Conservation (phyloP, 75 land plant genomes). For the Sequoia sempervirens region DNA sequence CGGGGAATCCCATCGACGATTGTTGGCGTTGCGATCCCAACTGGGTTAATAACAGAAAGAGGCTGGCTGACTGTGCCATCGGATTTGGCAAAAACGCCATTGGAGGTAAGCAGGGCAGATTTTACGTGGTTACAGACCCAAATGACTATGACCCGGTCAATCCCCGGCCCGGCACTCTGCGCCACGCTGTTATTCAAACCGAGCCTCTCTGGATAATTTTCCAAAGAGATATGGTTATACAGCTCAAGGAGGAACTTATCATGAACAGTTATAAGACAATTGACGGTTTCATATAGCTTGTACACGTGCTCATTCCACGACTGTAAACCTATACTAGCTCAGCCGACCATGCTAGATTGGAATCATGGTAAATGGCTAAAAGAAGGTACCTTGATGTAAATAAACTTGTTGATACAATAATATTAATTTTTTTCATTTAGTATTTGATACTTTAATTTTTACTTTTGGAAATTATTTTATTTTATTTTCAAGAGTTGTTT, state of each 20-base stretch:
- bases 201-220: constrained; percentile 79
- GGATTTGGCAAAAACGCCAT: constrained; percentile 68
- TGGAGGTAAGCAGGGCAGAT: constrained; percentile 28
- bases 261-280: constrained; percentile 88
- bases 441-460: too few species aligned
- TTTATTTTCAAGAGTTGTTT: too few species aligned
- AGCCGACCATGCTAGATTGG: too few species aligned
- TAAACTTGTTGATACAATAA: too few species aligned
- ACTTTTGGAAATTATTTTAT: too few species aligned
- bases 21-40: constrained; percentile 66
- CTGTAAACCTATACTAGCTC: too few species aligned
- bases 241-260: constrained; percentile 68
- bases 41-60: constrained; percentile 50
- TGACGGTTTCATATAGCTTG: too few species aligned
- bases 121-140: constrained; percentile 46
- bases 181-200: constrained; percentile 29
- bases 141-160: constrained; percentile 35
- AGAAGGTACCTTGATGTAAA: too few species aligned
- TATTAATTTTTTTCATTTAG: too few species aligned
- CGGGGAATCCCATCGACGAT: constrained; percentile 46
- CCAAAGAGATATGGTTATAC: constrained; percentile 71
- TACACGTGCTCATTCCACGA: too few species aligned
- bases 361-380: too few species aligned
- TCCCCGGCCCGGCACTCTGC: constrained; percentile 63
- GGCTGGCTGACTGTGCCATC: constrained; percentile 64